phyloP scores from a whole-genome alignment of 495 filamentous ascomycete species.

The Neurospora africana region DNA sequence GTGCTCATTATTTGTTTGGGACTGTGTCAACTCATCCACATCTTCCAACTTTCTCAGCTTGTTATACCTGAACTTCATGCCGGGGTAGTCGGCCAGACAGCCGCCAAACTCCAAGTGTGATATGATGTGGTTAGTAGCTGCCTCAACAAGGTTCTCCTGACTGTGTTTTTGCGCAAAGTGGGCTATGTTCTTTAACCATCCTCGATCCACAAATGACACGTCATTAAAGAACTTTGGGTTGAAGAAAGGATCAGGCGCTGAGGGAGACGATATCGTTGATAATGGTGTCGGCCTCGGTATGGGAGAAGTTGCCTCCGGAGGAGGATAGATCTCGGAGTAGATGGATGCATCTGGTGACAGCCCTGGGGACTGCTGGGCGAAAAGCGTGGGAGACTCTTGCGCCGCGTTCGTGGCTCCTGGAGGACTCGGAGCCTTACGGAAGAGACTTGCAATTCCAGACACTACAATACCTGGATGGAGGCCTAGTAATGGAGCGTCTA shows the following conservation, averaged over 20 bases:
- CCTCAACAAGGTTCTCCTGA: constrained; percentile 52
- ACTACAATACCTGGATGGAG: constrained; percentile 81
- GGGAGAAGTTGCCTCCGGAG: constrained; percentile 19
- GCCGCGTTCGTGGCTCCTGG: constrained; percentile 12
- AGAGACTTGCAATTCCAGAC: constrained; percentile 67
- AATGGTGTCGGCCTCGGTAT: constrained; percentile 6
- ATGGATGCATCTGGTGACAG: constrained; percentile 27
- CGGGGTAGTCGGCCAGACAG: constrained; percentile 64
- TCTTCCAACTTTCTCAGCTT: constrained; percentile 59
- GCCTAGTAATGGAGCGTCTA: constrained; percentile 80
- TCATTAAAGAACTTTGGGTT: constrained; percentile 70
- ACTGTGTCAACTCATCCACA: constrained; percentile 33
- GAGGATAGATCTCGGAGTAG: constrained; percentile 22
- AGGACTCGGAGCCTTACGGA: constrained; percentile 45
- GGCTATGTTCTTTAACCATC: constrained; percentile 52
- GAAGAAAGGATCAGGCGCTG: constrained; percentile 47
- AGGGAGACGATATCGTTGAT: constrained; percentile 8
- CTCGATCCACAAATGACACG: constrained; percentile 49
- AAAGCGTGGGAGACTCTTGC: not conserved
- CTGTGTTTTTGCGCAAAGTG: constrained; percentile 75
- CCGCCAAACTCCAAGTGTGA: constrained; percentile 78
- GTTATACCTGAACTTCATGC: constrained; percentile 59
- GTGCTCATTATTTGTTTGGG: not conserved
- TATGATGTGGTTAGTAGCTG: constrained; percentile 60
- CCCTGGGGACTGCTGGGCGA: not conserved